phyloP scores from a whole-genome alignment of 1,284 basidiomycete genomes.

The Leccinum huronense region DNA sequence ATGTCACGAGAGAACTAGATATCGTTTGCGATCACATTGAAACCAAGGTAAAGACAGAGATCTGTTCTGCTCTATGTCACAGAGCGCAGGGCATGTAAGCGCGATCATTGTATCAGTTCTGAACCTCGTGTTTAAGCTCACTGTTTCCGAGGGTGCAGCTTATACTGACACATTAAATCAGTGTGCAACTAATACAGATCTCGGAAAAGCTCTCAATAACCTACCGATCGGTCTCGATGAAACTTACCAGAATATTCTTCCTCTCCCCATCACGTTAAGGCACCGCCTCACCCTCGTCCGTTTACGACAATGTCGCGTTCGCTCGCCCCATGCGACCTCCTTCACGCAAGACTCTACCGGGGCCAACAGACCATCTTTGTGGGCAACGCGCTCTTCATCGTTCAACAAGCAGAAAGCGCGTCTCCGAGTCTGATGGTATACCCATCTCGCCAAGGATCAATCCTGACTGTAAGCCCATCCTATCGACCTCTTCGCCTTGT shows the following conservation, averaged over 20 bases:
- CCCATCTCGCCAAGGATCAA: no score
- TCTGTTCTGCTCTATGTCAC: slow-evolving; percentile 5
- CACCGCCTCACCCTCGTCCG: no score
- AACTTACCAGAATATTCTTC: slow-evolving; percentile 10
- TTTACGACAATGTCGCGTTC: no score
- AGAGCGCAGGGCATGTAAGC: slow-evolving; percentile 17
- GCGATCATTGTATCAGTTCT: neutral
- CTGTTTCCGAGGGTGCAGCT: slow-evolving; percentile 13
- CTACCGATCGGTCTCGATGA: slow-evolving; percentile 14
- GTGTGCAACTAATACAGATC: slow-evolving; percentile 10
- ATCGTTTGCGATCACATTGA: slow-evolving; percentile 5
- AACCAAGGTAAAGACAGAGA: slow-evolving; percentile 5
- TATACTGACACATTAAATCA: slow-evolving; percentile 13
- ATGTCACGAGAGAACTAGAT: slow-evolving; percentile 17
- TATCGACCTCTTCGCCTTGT: no score
- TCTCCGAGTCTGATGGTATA: no score
- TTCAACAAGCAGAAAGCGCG: no score
- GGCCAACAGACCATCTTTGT: no score
- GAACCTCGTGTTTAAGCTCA: neutral
- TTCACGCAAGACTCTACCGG: no score
- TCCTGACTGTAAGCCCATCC: no score
- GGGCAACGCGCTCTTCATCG: no score
- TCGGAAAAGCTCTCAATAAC: slow-evolving; percentile 9
- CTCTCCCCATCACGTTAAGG: no score
- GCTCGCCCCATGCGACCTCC: no score